Conservation (phyloP, 768 basidiomycete genomes). For the Saitozyma podzolica region DNA sequence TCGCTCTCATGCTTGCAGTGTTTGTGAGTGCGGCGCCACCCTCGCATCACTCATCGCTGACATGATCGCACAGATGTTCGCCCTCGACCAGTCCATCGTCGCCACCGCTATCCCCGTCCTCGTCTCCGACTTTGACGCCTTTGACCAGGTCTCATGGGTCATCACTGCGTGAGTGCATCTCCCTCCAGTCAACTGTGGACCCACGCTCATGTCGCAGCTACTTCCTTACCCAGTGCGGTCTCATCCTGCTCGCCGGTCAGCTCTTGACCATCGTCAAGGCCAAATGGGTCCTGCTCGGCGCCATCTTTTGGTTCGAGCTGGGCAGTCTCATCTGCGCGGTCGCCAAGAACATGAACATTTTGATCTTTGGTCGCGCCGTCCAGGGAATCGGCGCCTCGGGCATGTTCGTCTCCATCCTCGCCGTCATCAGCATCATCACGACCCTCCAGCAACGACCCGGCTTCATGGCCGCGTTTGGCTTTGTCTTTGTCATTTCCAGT, state of each 20-base stretch:
- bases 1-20: conserved; percentile 31
- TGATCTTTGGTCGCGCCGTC: conserved; percentile 46
- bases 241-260: conserved; percentile 49
- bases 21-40: conserved; percentile 22
- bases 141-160: conserved; percentile 41
- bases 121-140: conserved; percentile 37
- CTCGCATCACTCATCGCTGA: background rate
- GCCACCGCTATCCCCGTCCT: conserved; percentile 43
- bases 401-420: conserved; percentile 57
- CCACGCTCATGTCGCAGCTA: conserved; percentile 4
- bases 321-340: conserved; percentile 51
- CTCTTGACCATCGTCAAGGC: conserved; percentile 47
- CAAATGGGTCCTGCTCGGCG: conserved; percentile 48
- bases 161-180: conserved; percentile 30
- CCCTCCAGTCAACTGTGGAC: background rate
- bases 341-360: conserved; percentile 39
- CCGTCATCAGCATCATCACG: conserved; percentile 50
- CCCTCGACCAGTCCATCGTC: conserved; percentile 45
- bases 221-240: conserved; percentile 42
- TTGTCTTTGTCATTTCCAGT: conserved; percentile 44
- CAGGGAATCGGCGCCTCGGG: conserved; percentile 41
- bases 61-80: conserved; percentile 18
- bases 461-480: conserved; percentile 46
- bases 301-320: conserved; percentile 52
- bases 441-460: conserved; percentile 40